Evolutionary conservation across 1,284 basidiomycete genomes (phyloP).

Genomic region (Ceratobasidium sp.): DNA sequence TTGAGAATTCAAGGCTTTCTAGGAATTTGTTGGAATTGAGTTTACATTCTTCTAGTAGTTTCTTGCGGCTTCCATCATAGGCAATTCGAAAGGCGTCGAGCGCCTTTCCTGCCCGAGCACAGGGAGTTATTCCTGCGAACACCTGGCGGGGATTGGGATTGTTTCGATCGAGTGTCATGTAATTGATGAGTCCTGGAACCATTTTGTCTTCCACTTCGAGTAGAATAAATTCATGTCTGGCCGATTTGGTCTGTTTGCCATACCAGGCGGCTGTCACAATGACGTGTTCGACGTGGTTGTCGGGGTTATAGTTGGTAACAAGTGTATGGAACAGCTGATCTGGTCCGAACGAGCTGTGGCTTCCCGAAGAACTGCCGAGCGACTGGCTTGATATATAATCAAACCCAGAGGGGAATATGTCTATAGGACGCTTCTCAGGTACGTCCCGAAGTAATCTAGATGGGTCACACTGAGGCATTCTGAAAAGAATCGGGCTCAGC

Average conservation of each 20-base stretch:
- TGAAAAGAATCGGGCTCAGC: too few relatives aligned
- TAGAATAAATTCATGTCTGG: too few relatives aligned
- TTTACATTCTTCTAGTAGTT: too few relatives aligned
- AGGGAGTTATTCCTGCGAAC: background rate
- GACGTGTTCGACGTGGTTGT: background rate
- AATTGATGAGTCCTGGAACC: background rate
- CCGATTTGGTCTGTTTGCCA: background rate
- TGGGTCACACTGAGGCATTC: too few relatives aligned
- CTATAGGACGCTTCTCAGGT: background rate
- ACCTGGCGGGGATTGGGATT: background rate
- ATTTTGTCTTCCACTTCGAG: background rate
- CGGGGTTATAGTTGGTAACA: too few relatives aligned
- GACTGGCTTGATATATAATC: background rate
- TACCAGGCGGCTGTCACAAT: background rate
- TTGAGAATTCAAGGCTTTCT: too few relatives aligned
- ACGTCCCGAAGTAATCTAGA: too few relatives aligned
- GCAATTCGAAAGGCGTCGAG: background rate
- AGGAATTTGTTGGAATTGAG: too few relatives aligned
- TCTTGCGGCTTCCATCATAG: too few relatives aligned
- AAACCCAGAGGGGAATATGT: background rate
- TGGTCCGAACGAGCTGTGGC: background rate
- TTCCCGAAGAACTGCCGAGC: background rate
- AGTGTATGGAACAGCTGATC: background rate
- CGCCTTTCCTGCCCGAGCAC: background rate
- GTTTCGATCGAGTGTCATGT: background rate